These are phyloP conservation scores for Bimuria novae-zelandiae DNA, from an alignment of 2,329 filamentous ascomycete genomes.

Conservation along the genomic window DNA sequence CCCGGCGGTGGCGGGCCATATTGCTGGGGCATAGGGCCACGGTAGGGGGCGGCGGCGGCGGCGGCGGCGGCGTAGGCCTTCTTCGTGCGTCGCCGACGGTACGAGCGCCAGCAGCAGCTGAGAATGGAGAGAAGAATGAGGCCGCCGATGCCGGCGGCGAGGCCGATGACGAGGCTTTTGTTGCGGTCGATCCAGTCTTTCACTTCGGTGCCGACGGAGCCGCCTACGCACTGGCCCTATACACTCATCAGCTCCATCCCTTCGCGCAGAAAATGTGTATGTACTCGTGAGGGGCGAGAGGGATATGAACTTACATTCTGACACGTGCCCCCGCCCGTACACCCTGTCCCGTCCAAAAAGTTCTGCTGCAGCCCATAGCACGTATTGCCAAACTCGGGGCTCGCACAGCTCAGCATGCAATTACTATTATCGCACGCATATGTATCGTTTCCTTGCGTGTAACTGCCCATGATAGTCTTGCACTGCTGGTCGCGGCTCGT, in stretches of 20 bases:
- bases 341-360: slow-evolving; percentile 89
- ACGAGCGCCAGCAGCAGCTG: slow-evolving; percentile 67
- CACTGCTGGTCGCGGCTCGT: slow-evolving; percentile 92
- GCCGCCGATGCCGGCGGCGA: slow-evolving; percentile 72
- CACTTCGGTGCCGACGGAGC: slow-evolving; percentile 71
- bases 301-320: slow-evolving; percentile 61
- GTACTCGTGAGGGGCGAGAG: background rate
- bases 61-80: slow-evolving; percentile 30
- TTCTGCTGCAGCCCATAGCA: slow-evolving; percentile 85
- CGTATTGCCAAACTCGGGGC: slow-evolving; percentile 68
- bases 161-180: slow-evolving; percentile 80
- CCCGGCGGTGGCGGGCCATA: background rate
- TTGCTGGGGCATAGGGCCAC: slow-evolving; percentile 12
- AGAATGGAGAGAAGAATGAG: slow-evolving; percentile 68
- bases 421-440: slow-evolving; percentile 74
- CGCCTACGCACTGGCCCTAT: slow-evolving; percentile 75
- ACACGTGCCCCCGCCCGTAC: slow-evolving; percentile 79
- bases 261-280: background rate
- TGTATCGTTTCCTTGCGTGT: slow-evolving; percentile 75
- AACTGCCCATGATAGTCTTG: slow-evolving; percentile 77
- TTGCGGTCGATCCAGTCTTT: slow-evolving; percentile 76
- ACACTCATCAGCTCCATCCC: no score
- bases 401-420: slow-evolving; percentile 78
- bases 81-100: slow-evolving; percentile 30
- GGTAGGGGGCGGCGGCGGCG: slow-evolving; percentile 21